These are phyloP conservation scores for Penicillium sp. DNA, from an alignment of 2,329 filamentous ascomycete genomes.

Conservation along the genomic window DNA sequence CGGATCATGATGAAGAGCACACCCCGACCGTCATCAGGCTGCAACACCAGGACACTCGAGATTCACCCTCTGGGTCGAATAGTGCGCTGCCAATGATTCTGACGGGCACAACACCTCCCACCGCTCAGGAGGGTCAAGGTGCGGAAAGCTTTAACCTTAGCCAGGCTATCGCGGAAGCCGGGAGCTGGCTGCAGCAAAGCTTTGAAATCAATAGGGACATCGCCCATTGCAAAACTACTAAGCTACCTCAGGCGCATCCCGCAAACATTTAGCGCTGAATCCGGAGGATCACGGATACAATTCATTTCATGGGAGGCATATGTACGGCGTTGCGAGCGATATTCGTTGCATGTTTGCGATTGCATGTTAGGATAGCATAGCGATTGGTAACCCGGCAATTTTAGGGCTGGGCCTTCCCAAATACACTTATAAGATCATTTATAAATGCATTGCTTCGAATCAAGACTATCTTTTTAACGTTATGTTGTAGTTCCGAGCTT, in stretches of 20 bases:
- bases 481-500: neutral
- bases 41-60: conserved; percentile 8
- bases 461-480: neutral
- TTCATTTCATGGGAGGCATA: neutral
- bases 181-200: conserved; percentile 51
- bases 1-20: conserved; percentile 9
- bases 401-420: neutral
- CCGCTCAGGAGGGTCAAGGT: conserved; percentile 43
- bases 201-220: conserved; percentile 48
- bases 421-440: neutral
- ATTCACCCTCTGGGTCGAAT: conserved; percentile 20
- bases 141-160: conserved; percentile 48
- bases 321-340: conserved; percentile 1
- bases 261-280: conserved; percentile 3
- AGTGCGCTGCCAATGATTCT: conserved; percentile 37
- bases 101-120: conserved; percentile 38
- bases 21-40: conserved; percentile 17
- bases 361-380: conserved; percentile 12
- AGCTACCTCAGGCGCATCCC: conserved; percentile 21
- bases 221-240: conserved; percentile 22
- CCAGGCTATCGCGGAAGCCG: conserved; percentile 51
- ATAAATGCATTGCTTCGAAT: neutral
- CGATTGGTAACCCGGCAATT: neutral
- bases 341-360: neutral
- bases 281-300: neutral